Percentiles rank a stretch among this genome's conserved stretches.
Conservation (phyloP, 2,329 filamentous ascomycete genomes). For the Fusarium setosum region DNA sequence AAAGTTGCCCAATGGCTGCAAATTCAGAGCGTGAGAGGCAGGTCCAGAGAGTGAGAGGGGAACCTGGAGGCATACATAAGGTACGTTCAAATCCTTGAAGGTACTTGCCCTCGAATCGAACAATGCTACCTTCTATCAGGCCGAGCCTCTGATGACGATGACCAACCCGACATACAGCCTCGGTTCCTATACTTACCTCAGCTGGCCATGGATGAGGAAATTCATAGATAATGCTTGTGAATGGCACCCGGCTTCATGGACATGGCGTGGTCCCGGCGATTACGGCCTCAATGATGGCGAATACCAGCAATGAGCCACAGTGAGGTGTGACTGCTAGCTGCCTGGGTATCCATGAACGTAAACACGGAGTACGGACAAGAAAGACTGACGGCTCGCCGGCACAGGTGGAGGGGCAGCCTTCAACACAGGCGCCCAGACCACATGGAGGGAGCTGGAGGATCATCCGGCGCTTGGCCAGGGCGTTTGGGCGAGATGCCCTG, state of each 20-base stretch:
- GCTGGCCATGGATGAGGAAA: slow-evolving; percentile 23
- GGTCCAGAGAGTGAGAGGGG: slow-evolving; percentile 14
- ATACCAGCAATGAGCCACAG: slow-evolving; percentile 4
- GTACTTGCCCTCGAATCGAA: slow-evolving; percentile 5
- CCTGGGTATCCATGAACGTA: not conserved
- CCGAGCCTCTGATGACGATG: slow-evolving; percentile 14
- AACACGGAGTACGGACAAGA: slow-evolving; percentile 4
- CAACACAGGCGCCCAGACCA: slow-evolving; percentile 18
- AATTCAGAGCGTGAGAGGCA: slow-evolving; percentile 7
- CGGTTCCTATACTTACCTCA: slow-evolving; percentile 3
- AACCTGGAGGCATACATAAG: not conserved
- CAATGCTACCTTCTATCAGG: slow-evolving; percentile 1
- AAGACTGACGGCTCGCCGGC: slow-evolving; percentile 27
- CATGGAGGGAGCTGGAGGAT: slow-evolving; percentile 12
- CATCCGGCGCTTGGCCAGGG: slow-evolving; percentile 22
- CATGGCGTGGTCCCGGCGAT: not conserved
- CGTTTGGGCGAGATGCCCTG: slow-evolving; percentile 9
- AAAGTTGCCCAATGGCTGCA: slow-evolving; percentile 4
- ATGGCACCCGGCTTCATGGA: not conserved
- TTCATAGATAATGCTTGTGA: slow-evolving; percentile 28
- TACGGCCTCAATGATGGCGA: slow-evolving; percentile 8
- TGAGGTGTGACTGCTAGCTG: not conserved
- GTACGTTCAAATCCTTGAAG: not conserved
- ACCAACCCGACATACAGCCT: slow-evolving; percentile 10
- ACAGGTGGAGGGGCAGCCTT: too few relatives aligned